A percentile compares a stretch with the other conserved stretches of the same genome.
Conservation (phyloP, 2,329 filamentous ascomycete species). For the Diaporthe ilicicola region DNA sequence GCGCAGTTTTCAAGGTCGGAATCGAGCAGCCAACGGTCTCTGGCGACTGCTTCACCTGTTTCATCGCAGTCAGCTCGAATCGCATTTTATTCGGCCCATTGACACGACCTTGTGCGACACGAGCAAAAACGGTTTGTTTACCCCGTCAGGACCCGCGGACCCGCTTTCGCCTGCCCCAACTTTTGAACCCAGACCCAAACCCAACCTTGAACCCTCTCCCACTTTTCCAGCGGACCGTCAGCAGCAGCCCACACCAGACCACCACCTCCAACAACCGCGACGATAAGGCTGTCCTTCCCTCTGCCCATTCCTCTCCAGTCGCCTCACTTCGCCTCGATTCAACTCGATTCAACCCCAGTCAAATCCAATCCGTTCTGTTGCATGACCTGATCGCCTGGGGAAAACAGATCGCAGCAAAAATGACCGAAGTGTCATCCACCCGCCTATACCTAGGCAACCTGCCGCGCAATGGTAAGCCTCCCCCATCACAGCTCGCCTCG, state of each 20-base stretch:
- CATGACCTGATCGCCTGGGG: conserved; percentile 29
- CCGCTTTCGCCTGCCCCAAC: conserved; percentile 3
- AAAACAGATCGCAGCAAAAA: conserved; percentile 51
- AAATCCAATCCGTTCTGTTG: conserved; percentile 13
- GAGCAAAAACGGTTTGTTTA: conserved; percentile 24
- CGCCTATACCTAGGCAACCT: conserved; percentile 98
- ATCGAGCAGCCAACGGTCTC: background rate
- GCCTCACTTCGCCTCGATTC: conserved; percentile 17
- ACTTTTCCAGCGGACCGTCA: conserved; percentile 21
- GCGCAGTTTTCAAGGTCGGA: background rate
- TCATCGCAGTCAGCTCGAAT: background rate
- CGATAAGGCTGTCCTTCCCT: conserved; percentile 31
- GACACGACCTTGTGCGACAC: background rate
- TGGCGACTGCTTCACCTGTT: background rate
- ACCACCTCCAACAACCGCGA: conserved; percentile 3
- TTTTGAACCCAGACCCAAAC: background rate
- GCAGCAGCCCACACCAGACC: conserved; percentile 11
- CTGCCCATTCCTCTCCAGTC: conserved; percentile 28
- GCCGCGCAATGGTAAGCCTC: conserved; percentile 85
- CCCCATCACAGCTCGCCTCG: conserved; percentile 24
- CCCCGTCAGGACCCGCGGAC: conserved; percentile 8
- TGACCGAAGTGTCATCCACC: conserved; percentile 92
- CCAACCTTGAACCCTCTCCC: conserved; percentile 13
- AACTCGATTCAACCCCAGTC: background rate
- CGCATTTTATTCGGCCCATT: background rate